Conservation (phyloP, 768 basidiomycete species). For the Auricularia cornea region DNA sequence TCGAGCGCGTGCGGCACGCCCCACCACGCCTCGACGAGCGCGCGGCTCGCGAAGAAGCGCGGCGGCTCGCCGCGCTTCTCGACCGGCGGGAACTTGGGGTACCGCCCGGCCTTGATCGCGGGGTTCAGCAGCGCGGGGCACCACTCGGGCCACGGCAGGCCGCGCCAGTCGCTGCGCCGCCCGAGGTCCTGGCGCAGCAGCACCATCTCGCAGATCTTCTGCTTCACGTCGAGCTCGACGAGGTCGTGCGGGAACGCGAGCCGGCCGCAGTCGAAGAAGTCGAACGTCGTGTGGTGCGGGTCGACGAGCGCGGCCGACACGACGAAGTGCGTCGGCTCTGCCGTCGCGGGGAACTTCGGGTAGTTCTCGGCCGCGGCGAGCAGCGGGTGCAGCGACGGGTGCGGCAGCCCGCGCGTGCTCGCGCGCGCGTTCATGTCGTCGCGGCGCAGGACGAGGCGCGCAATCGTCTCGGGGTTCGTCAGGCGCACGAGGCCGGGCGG, state of each 20-base stretch:
- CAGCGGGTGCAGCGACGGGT: background rate
- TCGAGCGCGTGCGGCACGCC: background rate
- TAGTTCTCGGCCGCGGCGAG: background rate
- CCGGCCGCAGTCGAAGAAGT: background rate
- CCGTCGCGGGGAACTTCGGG: background rate
- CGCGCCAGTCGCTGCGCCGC: background rate
- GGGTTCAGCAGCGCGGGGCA: background rate
- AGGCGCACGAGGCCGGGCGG: background rate
- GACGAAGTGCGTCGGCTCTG: background rate
- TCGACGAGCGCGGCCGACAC: background rate
- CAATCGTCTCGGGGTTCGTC: background rate
- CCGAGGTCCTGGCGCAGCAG: background rate
- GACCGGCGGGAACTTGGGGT: background rate
- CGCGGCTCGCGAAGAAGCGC: background rate
- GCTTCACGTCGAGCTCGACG: background rate
- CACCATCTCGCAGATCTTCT: background rate
- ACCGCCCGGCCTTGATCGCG: background rate
- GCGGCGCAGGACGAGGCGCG: background rate
- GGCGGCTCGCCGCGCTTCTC: background rate
- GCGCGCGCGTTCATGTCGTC: background rate
- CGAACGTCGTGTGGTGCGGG: background rate
- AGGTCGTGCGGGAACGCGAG: background rate
- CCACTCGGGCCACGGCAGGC: background rate
- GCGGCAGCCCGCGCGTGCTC: background rate
- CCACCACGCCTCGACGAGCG: background rate